Conservation (phyloP, 1,139 yeast species). For the Lodderomyces metapsilosis region DNA sequence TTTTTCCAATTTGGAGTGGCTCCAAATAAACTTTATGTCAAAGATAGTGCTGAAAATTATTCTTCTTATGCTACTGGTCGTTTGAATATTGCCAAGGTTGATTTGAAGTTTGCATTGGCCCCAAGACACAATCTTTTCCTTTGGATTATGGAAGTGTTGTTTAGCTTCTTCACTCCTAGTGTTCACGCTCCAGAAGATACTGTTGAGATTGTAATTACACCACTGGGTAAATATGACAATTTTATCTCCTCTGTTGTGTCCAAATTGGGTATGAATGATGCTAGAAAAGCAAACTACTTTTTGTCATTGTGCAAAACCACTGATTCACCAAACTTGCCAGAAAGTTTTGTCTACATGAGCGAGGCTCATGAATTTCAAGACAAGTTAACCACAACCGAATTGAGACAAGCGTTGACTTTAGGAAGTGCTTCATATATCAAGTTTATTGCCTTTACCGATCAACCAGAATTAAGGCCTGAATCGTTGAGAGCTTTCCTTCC, state of each 20-base stretch:
- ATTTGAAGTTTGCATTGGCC: conserved; percentile 60
- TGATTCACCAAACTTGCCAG: conserved; percentile 68
- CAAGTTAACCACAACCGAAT: conserved; percentile 49
- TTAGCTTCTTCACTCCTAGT: conserved; percentile 53
- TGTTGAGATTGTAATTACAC: conserved; percentile 60
- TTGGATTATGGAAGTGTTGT: conserved; percentile 53
- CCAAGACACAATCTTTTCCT: conserved; percentile 81
- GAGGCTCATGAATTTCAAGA: conserved; percentile 83
- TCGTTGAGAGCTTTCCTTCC: conserved; percentile 51
- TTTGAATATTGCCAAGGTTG: conserved; percentile 63
- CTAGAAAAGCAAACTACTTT: conserved; percentile 75
- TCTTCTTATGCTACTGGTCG: conserved; percentile 90
- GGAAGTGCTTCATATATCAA: conserved; percentile 56
- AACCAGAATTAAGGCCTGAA: conserved; percentile 67
- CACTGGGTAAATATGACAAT: conserved; percentile 59
- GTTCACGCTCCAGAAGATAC: conserved; percentile 58
- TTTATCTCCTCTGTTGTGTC: conserved; percentile 84
- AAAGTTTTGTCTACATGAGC: conserved; percentile 81
- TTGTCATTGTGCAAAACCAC: conserved; percentile 81
- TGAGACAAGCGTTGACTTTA: conserved; percentile 51
- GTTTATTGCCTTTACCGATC: conserved; percentile 79
- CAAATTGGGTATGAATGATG: conserved; percentile 76
- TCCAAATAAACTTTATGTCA: conserved; percentile 47
- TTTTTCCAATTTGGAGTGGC: conserved; percentile 80
- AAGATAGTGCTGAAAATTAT: conserved; percentile 70